Conservation (phyloP, 2,329 filamentous ascomycete species). For the Chrysoporthe cubensis region DNA sequence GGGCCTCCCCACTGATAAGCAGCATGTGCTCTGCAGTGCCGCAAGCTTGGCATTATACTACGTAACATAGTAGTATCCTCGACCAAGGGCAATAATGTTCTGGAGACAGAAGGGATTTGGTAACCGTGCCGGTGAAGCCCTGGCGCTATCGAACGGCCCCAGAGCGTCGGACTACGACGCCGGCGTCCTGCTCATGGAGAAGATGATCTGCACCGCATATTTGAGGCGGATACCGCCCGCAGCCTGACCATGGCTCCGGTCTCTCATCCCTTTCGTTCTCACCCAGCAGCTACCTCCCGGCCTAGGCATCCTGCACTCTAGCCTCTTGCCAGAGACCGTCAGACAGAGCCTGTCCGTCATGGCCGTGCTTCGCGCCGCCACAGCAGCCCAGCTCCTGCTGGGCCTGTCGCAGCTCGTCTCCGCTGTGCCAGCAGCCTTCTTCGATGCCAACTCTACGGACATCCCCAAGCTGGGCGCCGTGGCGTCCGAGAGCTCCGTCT, state of each 20-base stretch:
- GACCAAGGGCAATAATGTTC: not conserved
- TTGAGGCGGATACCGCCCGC: not conserved
- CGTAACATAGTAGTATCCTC: not conserved
- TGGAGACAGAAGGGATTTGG: slow-evolving; percentile 4
- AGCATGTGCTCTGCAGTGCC: not conserved
- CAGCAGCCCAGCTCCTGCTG: slow-evolving; percentile 19
- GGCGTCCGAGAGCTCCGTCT: slow-evolving; percentile 62
- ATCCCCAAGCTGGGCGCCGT: slow-evolving; percentile 55
- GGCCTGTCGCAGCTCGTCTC: slow-evolving; percentile 39
- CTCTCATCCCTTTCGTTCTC: not conserved
- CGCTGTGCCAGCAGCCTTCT: slow-evolving; percentile 31
- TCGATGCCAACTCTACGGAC: slow-evolving; percentile 24
- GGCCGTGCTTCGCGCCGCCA: slow-evolving; percentile 14
- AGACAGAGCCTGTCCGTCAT: slow-evolving; percentile 15
- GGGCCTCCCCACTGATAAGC: not conserved
- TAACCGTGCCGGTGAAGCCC: not conserved
- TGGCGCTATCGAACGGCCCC: not conserved
- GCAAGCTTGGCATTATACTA: not conserved
- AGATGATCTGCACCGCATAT: not conserved
- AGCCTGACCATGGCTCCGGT: not conserved
- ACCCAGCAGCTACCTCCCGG: not conserved
- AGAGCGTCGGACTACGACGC: not conserved
- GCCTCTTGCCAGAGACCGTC: not conserved
- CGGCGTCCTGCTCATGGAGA: not conserved
- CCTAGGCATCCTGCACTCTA: not conserved